These are phyloP conservation scores for Debaryomyces tyrocola DNA, from an alignment of 805 yeast species.

Conservation along the genomic window DNA sequence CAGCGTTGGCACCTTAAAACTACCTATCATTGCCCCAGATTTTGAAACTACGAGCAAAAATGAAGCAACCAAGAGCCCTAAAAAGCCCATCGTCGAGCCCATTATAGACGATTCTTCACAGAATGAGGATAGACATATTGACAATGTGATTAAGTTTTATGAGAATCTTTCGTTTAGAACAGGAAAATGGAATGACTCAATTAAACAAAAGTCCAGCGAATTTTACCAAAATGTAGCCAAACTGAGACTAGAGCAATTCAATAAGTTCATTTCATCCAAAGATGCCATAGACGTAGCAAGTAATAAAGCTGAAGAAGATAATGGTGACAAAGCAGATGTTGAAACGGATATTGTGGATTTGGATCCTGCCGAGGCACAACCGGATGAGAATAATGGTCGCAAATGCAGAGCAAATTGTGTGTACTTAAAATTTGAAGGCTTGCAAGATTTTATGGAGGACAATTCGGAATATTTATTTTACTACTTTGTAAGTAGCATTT, in stretches of 20 bases:
- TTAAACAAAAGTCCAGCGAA: slow-evolving; percentile 20
- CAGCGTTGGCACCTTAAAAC: slow-evolving; percentile 16
- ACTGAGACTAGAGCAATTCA: slow-evolving; percentile 13
- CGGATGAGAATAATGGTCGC: not conserved
- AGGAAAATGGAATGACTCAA: slow-evolving; percentile 17
- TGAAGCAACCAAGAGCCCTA: not conserved
- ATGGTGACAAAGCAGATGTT: not conserved
- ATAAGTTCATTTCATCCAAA: slow-evolving; percentile 8
- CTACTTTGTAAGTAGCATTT: slow-evolving; percentile 7
- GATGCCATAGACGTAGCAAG: not conserved
- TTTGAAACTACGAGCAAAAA: not conserved
- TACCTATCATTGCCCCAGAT: slow-evolving; percentile 10
- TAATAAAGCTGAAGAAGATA: not conserved
- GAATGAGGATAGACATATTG: not conserved
- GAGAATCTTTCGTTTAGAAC: slow-evolving; percentile 17
- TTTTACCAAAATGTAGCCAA: slow-evolving; percentile 19
- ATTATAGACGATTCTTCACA: not conserved
- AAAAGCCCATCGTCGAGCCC: not conserved
- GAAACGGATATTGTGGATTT: not conserved
- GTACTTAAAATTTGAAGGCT: not conserved
- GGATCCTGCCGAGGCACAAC: not conserved
- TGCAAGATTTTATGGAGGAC: slow-evolving; percentile 11
- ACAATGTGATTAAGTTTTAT: slow-evolving; percentile 19
- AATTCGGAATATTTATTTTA: slow-evolving; percentile 18
- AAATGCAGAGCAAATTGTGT: not conserved